Conservation (phyloP, 192 early-diverging fungal genomes). For the Coemansia sp. region DNA sequence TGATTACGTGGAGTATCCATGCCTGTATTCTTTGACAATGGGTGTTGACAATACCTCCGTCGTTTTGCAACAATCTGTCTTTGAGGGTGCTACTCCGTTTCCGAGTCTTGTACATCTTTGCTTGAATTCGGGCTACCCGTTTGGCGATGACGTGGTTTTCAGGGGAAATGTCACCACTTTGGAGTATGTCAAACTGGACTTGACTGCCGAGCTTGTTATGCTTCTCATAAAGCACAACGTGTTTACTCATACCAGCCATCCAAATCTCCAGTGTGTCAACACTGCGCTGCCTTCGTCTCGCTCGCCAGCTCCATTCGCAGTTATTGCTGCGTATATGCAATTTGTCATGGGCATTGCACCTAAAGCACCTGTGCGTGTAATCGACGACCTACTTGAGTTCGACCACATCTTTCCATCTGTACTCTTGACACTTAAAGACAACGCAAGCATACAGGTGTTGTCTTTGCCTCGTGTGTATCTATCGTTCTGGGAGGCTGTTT, state of each 20-base stretch:
- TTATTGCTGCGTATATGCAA: too few relatives aligned
- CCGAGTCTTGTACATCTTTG: neutral
- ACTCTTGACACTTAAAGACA: too few relatives aligned
- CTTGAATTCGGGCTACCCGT: neutral
- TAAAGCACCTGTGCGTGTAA: too few relatives aligned
- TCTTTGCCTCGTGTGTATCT: too few relatives aligned
- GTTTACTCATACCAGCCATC: slow-evolving; percentile 5
- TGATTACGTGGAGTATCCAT: neutral
- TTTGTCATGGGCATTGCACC: too few relatives aligned
- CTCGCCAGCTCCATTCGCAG: neutral
- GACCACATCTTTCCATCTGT: too few relatives aligned
- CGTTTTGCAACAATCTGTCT: neutral
- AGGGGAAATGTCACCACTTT: slow-evolving; percentile 2
- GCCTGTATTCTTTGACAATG: neutral
- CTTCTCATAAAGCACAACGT: neutral
- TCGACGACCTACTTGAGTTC: too few relatives aligned
- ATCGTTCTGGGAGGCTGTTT: too few relatives aligned
- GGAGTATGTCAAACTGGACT: neutral
- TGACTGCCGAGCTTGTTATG: neutral
- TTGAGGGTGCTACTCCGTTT: neutral
- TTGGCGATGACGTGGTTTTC: slow-evolving; percentile 18
- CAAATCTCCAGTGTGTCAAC: neutral
- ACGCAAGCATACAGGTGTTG: too few relatives aligned
- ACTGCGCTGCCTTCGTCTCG: neutral
- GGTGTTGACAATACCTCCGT: too few relatives aligned